Evolutionary conservation across 1,139 yeast genomes (phyloP).

Genomic region (Yamadazyma mexicana): DNA sequence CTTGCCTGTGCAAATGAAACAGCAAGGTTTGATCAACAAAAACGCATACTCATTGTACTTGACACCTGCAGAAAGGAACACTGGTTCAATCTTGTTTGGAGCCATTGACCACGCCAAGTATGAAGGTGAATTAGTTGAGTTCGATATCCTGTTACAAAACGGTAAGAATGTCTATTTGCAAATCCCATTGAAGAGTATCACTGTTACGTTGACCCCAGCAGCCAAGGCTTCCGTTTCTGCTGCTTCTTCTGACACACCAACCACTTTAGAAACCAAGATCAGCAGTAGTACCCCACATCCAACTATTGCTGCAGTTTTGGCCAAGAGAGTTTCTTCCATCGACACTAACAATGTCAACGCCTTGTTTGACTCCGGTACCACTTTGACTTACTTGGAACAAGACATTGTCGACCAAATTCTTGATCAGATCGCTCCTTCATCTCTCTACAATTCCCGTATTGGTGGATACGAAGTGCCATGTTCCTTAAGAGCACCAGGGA

Average conservation of each 20-base stretch:
- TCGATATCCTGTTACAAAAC: conserved; percentile 19
- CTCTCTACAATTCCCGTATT: conserved; percentile 17
- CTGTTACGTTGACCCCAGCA: conserved; percentile 7
- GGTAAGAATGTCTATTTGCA: conserved; percentile 21
- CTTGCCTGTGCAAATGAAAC: conserved; percentile 51
- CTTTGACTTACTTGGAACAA: conserved; percentile 29
- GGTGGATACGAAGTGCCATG: conserved; percentile 29
- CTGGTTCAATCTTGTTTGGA: conserved; percentile 56
- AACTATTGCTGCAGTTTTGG: conserved; percentile 16
- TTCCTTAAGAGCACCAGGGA: conserved; percentile 24
- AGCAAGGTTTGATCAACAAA: conserved; percentile 48
- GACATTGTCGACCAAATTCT: conserved; percentile 17
- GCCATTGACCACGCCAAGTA: conserved; percentile 57
- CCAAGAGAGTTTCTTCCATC: conserved; percentile 13
- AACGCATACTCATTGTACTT: conserved; percentile 57
- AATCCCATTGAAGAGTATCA: conserved; percentile 21
- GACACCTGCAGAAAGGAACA: conserved; percentile 35
- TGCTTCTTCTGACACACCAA: conserved; percentile 8
- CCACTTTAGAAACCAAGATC: conserved; percentile 9
- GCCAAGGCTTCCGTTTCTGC: conserved; percentile 7
- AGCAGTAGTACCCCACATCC: conserved; percentile 14
- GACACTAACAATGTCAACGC: conserved; percentile 18
- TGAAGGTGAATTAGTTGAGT: conserved; percentile 38
- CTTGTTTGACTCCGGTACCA: conserved; percentile 43
- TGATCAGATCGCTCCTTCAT: conserved; percentile 19